A percentile compares a stretch with the other conserved stretches of the same genome.
phyloP scores from a whole-genome alignment of 495 filamentous ascomycete species.

The Podospora australis region DNA sequence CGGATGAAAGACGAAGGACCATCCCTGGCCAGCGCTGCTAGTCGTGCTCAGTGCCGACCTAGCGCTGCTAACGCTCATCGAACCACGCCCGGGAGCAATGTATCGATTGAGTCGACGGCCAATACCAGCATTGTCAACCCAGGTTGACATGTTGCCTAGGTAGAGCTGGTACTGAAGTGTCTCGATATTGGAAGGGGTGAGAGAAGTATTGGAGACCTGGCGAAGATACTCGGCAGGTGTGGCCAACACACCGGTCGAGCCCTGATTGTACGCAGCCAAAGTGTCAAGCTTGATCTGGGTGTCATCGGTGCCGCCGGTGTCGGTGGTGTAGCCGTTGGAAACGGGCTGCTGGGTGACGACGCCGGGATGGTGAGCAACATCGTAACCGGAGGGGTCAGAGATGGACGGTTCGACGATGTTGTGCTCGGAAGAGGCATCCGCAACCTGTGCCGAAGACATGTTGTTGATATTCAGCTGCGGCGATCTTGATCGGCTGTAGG shows the following conservation, averaged over 20 bases:
- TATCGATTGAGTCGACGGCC: conserved; percentile 1
- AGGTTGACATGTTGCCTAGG: conserved; percentile 4
- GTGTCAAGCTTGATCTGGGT: conserved; percentile 2
- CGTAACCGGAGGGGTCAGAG: too few relatives aligned
- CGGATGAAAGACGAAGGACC: background rate
- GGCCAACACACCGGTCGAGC: too few relatives aligned
- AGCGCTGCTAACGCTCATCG: background rate
- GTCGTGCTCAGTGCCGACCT: background rate
- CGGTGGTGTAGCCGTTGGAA: conserved; percentile 11
- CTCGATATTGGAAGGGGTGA: conserved; percentile 5
- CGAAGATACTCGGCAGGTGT: too few relatives aligned
- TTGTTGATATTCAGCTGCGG: conserved; percentile 28
- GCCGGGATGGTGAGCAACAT: background rate
- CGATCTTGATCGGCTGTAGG: conserved; percentile 18
- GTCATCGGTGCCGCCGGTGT: conserved; percentile 8
- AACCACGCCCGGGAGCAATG: background rate
- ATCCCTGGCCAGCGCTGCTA: background rate
- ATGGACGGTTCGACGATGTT: background rate
- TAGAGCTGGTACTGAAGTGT: background rate
- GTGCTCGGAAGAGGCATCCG: background rate
- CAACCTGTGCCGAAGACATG: conserved; percentile 19
- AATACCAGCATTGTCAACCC: conserved; percentile 9
- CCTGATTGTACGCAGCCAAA: too few relatives aligned
- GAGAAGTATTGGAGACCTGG: too few relatives aligned
- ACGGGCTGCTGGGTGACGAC: background rate